phyloP scores from a whole-genome alignment of 2,329 filamentous ascomycete species.

The Sodiomyces alkalinus region DNA sequence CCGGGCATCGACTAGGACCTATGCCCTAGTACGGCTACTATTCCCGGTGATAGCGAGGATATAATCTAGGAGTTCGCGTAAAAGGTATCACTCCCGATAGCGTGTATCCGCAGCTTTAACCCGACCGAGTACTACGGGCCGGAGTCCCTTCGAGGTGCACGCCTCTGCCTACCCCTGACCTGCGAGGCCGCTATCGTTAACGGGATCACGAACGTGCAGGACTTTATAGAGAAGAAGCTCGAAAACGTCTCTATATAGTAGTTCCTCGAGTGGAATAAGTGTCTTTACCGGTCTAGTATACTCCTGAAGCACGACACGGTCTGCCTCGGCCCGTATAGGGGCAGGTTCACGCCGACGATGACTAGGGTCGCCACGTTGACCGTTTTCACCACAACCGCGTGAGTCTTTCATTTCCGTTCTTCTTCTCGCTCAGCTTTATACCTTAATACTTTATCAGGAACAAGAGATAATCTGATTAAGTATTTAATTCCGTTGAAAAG shows the following conservation, averaged over 20 bases:
- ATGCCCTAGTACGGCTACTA: not conserved
- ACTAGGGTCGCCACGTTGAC: no score
- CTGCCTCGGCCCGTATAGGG: constrained; percentile 1
- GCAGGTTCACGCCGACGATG: no score
- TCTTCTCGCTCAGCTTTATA: no score
- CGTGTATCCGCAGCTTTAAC: constrained; percentile 1
- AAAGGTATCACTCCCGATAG: constrained; percentile 1
- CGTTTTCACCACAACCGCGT: no score
- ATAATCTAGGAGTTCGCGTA: not conserved
- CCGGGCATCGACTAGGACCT: constrained; percentile 1
- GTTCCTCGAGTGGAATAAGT: constrained; percentile 2
- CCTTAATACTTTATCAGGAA: no score
- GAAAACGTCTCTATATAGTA: constrained; percentile 1
- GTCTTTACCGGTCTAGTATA: constrained; percentile 1
- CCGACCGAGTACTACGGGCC: not conserved
- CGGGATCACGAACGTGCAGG: not conserved
- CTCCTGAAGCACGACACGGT: constrained; percentile 2
- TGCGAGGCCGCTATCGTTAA: constrained; percentile 1
- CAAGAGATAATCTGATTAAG: no score
- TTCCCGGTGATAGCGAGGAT: not conserved
- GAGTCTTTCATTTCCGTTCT: no score
- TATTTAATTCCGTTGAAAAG: no score
- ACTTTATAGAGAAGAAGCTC: constrained; percentile 1
- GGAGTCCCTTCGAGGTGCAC: not conserved
- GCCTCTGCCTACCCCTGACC: constrained; percentile 1